Conservation (phyloP, 139 green algal species). For the Monoraphidium neglectum region DNA sequence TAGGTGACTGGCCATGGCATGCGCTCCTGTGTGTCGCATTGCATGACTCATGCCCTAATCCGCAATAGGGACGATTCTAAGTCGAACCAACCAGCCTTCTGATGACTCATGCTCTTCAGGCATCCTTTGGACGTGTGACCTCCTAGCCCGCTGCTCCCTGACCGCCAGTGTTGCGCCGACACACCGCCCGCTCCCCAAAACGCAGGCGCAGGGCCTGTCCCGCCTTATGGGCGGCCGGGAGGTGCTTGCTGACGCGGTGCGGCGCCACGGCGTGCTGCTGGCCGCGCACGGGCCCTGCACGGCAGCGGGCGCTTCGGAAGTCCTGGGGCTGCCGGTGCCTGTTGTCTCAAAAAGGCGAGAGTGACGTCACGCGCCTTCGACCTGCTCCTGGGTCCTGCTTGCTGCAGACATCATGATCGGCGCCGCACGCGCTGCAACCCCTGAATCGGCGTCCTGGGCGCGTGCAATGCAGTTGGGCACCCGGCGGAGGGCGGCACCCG, state of each 20-base stretch:
- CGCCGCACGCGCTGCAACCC: no score
- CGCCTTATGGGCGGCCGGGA: constrained; percentile 49
- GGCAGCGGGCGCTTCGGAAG: constrained; percentile 47
- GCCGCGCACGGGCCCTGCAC: constrained; percentile 79
- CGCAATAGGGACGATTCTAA: not conserved
- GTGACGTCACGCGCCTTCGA: no score
- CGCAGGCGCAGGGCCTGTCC: constrained; percentile 66
- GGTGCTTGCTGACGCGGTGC: constrained; percentile 30
- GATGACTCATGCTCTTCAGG: not conserved
- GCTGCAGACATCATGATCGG: no score
- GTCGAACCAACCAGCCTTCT: not conserved
- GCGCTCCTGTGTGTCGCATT: not conserved
- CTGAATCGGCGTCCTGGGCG: no score
- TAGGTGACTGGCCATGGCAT: not conserved
- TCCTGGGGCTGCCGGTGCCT: constrained; percentile 46
- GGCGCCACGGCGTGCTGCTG: constrained; percentile 46
- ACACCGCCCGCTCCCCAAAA: not conserved
- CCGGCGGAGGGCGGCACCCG: no score
- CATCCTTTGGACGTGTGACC: not conserved
- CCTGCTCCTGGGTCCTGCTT: no score
- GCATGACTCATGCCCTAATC: not conserved
- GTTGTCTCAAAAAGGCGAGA: constrained; percentile 38
- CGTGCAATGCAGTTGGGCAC: no score
- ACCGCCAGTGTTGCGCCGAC: not conserved
- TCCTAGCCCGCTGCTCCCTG: not conserved